These are phyloP conservation scores for Gastrodia elata DNA, from an alignment of 106 monocot genomes.

Conservation along the genomic window DNA sequence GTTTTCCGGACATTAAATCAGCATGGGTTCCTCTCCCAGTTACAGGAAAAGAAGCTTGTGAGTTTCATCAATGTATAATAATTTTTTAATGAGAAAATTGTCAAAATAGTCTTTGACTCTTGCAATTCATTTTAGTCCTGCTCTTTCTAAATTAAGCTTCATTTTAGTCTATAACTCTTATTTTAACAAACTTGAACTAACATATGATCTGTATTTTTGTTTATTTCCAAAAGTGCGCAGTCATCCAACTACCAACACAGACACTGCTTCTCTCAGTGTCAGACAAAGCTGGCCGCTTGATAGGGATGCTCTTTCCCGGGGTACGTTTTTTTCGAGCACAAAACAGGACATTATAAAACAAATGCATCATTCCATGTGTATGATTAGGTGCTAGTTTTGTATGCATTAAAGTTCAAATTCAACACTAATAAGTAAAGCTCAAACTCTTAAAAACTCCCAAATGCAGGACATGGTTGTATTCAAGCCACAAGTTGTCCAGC, in stretches of 20 bases:
- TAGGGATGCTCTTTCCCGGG: conserved; percentile 98
- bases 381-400: too few relatives aligned
- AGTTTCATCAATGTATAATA: conserved; percentile 11
- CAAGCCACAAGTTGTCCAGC: conserved; percentile 75
- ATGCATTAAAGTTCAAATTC: too few relatives aligned
- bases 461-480: conserved; percentile 97
- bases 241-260: conserved; percentile 93
- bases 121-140: too few relatives aligned
- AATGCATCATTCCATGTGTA: too few relatives aligned
- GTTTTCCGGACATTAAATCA: conserved; percentile 90
- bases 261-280: conserved; percentile 83
- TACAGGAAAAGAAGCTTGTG: conserved; percentile 97
- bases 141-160: too few relatives aligned
- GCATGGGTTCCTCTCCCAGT: conserved; percentile 89
- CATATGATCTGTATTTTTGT: background rate
- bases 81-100: too few relatives aligned
- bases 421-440: too few relatives aligned
- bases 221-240: conserved; percentile 67
- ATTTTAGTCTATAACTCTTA: too few relatives aligned
- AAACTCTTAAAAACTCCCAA: background rate
- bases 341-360: too few relatives aligned
- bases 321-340: conserved; percentile 18
- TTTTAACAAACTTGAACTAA: background rate
- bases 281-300: conserved; percentile 84
- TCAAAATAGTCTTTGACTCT: too few relatives aligned